These are phyloP conservation scores for Phylloporus sp. DNA, from an alignment of 768 basidiomycete species.

Conservation along the genomic window DNA sequence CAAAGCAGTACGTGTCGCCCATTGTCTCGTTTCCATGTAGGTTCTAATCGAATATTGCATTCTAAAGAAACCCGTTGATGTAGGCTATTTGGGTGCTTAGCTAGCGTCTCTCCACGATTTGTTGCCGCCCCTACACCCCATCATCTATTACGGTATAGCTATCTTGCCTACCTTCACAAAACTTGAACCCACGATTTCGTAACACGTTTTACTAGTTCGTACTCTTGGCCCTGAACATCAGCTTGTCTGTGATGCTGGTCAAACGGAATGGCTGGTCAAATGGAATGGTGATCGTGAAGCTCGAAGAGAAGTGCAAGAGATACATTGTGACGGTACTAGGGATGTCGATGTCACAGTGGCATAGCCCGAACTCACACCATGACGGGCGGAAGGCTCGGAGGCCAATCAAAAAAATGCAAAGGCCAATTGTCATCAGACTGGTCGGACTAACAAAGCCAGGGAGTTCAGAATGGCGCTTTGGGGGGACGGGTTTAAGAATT, in stretches of 20 bases:
- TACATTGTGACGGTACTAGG: no score
- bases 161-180: no score
- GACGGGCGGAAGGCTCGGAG: no score
- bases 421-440: no score
- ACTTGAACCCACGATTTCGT: background rate
- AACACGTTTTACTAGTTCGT: background rate
- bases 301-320: background rate
- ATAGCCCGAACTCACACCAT: no score
- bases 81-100: background rate
- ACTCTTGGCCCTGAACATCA: background rate
- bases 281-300: background rate
- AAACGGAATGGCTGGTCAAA: background rate
- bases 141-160: background rate
- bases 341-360: no score
- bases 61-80: constrained; percentile 4
- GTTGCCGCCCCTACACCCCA: background rate
- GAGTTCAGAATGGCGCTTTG: no score
- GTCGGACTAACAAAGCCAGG: no score
- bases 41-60: background rate
- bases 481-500: no score
- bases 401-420: no score
- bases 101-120: background rate
- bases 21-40: no score
- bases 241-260: background rate
- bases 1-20: background rate